Evolutionary conservation across 2,329 filamentous ascomycete genomes (phyloP), one percentile per base, ranked within the genome.

Genomic region (Alternaria dauci): DNA sequence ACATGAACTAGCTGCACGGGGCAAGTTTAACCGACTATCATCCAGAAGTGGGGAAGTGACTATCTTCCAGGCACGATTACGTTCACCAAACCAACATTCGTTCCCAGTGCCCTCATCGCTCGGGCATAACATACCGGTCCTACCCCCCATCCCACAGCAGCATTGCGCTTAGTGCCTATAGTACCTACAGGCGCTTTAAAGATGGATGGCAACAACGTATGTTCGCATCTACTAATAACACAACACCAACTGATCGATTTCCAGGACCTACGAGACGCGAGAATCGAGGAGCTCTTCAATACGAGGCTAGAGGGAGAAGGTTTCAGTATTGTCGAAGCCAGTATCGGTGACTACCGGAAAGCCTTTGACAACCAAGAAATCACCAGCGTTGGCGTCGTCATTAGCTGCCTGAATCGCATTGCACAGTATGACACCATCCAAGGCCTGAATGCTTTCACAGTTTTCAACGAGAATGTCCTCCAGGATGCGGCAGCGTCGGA

Each of bases 401-500:
- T 80, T 8, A 76, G 76, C 43, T 83, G 85, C 65, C 75, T 86
- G 3, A 79, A 75, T 38, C 82, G 84, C 7, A 84, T 85, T 58
- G 78, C 76, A 39, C 70, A 66, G 3, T 85, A 83, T 67, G 84
- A 86, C 62, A 76, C 76, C 30, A 70, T 77, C n/a, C 76, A 74
- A 4, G 64, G 61, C 5, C 76, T 86, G 2, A 85, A 84, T 60
- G 80, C 83, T 5, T 81, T 85, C 6, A 82, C 83, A 8, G 70
- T 85, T 14, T 71, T 86, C 61, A 86, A 85, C 60, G 69, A 74
- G 2, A 66, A 74, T 20, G 80, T 81, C 5, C 81, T 85, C 55
- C 76, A 81, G 11, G 83, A 84, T 67, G 83, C 84, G 9, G 70
- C 73, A 4, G 80, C 79, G 5, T 84, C 84, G 3, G 84, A 86